Evolutionary conservation across 208 protist genomes (phyloP), one percentile per base, ranked within the genome.

Genomic region (Trypanosoma boissoni): DNA sequence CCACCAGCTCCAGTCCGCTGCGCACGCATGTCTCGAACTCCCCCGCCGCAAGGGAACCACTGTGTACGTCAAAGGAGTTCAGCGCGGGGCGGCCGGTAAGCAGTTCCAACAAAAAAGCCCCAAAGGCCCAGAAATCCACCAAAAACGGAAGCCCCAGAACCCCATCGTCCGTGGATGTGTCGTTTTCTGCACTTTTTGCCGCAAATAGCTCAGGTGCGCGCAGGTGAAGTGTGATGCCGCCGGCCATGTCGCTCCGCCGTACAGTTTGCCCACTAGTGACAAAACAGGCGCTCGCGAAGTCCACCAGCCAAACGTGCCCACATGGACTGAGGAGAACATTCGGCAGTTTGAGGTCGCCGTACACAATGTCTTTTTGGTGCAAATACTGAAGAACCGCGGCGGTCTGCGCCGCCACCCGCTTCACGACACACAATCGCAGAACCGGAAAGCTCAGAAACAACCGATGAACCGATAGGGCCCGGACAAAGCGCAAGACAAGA

Each of bases 321-420:
- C 28, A 23, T 36, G 39, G 24, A 16, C 58, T 48, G 26, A 80
- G 12, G 23, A 80, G 51, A 8, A 72, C 63, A 52, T 80, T 80
- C 9, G 68, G 58, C n/a, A 76, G 59, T 53, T 80, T 80, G 12
- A 80, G 49, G 57, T 80, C 74, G 12, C 74, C 61, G 48, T 72
- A 72, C 26, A 80, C 62, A 51, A 80, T 32, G 14, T 68, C 74
- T 23, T 71, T 57, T 2, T 26, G 36, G 44, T 80, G 67, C 2
- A 80, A 28, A 23, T 57, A 41, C 45, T 61, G 45, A 5, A 72
- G 44, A 16, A 76, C 57, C 8, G 29, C 26, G 24, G 27, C 60
- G 53, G 70, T 48, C 42, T 72, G 51, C 5, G 32, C 20, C 18
- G 43, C 21, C 9, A 72, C 42, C 10, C 44, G 41, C n/a, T 68